Evolutionary conservation across 345 rosid genomes (phyloP).

Genomic region (Barbarea vulgaris): DNA sequence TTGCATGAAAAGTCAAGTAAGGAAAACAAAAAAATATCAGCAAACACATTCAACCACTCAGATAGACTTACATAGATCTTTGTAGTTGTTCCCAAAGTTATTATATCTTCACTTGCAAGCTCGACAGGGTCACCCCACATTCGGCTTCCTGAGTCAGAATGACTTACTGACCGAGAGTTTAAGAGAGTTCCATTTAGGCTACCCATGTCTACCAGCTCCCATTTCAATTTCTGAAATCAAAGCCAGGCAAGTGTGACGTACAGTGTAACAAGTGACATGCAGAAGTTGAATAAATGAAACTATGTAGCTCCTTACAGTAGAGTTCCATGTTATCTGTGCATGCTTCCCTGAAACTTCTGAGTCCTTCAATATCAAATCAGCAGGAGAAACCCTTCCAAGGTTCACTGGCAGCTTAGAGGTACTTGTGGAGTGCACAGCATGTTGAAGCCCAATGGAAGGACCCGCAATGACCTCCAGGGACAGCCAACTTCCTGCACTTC

Average conservation of each 20-base stretch:
- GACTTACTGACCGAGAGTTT: constrained; percentile 68
- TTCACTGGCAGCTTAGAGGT: constrained; percentile 74
- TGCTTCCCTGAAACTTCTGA: constrained; percentile 97
- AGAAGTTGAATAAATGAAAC: constrained; percentile 26
- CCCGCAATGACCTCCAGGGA: constrained; percentile 88
- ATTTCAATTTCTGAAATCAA: constrained; percentile 74
- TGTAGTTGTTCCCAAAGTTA: constrained; percentile 89
- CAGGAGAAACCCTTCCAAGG: constrained; percentile 85
- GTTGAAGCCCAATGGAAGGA: constrained; percentile 70
- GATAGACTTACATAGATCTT: constrained; percentile 62
- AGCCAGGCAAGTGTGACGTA: constrained; percentile 6
- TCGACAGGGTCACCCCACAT: constrained; percentile 76
- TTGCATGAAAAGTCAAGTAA: constrained; percentile 19
- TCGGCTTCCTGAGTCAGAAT: constrained; percentile 72
- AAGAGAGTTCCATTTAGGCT: constrained; percentile 95
- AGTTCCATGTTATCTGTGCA: constrained; percentile 92
- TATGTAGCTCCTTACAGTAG: constrained; percentile 53
- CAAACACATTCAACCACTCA: constrained; percentile 15
- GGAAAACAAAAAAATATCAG: background rate
- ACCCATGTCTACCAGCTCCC: constrained; percentile 98
- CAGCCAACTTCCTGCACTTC: constrained; percentile 95
- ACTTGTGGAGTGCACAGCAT: constrained; percentile 61
- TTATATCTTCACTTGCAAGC: constrained; percentile 78
- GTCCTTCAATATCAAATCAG: constrained; percentile 77
- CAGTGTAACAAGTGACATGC: constrained; percentile 25